Evolutionary conservation across 2,329 filamentous ascomycete species (phyloP).

Genomic region (Botrytis tulipae): DNA sequence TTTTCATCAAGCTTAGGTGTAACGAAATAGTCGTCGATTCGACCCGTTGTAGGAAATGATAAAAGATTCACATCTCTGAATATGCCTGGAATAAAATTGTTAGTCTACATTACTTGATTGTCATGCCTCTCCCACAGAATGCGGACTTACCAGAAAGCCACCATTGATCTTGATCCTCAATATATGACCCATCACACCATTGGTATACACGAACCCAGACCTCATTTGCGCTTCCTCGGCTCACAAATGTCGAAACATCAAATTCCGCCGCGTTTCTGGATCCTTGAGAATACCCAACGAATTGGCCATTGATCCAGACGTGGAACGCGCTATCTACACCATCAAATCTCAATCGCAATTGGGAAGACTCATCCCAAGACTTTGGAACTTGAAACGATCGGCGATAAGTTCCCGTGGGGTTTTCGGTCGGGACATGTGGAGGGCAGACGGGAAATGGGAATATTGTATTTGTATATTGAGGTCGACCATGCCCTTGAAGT

Average conservation of each 20-base stretch:
- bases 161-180: constrained; percentile 69
- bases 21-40: constrained; percentile 59
- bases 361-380: constrained; percentile 42
- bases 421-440: constrained; percentile 54
- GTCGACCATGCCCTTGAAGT: constrained; percentile 62
- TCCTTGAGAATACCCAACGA: constrained; percentile 68
- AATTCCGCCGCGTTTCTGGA: constrained; percentile 68
- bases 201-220: constrained; percentile 67
- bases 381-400: constrained; percentile 48
- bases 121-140: neutral
- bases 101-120: neutral
- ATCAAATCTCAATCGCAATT: constrained; percentile 65
- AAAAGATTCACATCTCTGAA: constrained; percentile 66
- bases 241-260: constrained; percentile 57
- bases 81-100: constrained; percentile 45
- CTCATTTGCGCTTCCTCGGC: constrained; percentile 48
- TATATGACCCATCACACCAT: constrained; percentile 66
- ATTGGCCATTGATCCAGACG: constrained; percentile 62
- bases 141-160: constrained; percentile 54
- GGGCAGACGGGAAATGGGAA: constrained; percentile 66
- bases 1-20: constrained; percentile 51
- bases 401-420: constrained; percentile 54
- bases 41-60: constrained; percentile 49
- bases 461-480: constrained; percentile 65
- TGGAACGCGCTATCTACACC: constrained; percentile 72